These are phyloP conservation scores for Pyricularia sp. DNA, from an alignment of 2,329 filamentous ascomycete species.

Conservation along the genomic window DNA sequence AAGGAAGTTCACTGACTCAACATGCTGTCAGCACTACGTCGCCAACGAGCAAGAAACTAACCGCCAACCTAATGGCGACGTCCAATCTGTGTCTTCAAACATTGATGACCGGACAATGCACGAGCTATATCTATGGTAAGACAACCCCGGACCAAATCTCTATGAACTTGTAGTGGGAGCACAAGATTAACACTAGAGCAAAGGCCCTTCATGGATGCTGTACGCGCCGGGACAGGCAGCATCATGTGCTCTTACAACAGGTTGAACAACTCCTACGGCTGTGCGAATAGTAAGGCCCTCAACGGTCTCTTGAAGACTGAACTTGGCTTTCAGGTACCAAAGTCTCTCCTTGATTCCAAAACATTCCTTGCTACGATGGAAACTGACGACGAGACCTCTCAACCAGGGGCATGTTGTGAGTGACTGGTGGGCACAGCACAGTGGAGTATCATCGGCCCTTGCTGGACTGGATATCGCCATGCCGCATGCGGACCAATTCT, in stretches of 20 bases:
- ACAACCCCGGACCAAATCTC: too few species aligned
- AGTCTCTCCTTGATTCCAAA: background rate
- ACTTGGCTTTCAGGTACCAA: conserved; percentile 35
- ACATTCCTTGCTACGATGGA: background rate
- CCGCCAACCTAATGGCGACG: conserved; percentile 49
- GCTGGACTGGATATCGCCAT: conserved; percentile 67
- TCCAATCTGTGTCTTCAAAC: conserved; percentile 30
- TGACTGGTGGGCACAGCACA: conserved; percentile 43
- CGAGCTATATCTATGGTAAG: conserved; percentile 40
- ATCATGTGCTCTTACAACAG: conserved; percentile 59
- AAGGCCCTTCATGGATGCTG: conserved; percentile 45
- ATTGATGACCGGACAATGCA: conserved; percentile 35
- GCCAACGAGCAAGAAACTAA: conserved; percentile 31
- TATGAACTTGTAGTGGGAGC: background rate
- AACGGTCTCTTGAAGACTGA: conserved; percentile 56
- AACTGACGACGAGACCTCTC: background rate
- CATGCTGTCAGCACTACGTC: conserved; percentile 55
- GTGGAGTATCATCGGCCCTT: conserved; percentile 49
- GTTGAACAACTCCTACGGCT: conserved; percentile 60
- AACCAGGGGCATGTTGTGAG: conserved; percentile 3
- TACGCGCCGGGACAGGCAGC: conserved; percentile 46
- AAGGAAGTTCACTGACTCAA: background rate
- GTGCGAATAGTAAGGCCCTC: conserved; percentile 54
- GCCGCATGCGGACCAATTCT: conserved; percentile 36
- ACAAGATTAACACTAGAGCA: background rate